Base-by-base conservation (phyloP, 345 rosid species). In the Chamaenerion angustifolium region DNA sequence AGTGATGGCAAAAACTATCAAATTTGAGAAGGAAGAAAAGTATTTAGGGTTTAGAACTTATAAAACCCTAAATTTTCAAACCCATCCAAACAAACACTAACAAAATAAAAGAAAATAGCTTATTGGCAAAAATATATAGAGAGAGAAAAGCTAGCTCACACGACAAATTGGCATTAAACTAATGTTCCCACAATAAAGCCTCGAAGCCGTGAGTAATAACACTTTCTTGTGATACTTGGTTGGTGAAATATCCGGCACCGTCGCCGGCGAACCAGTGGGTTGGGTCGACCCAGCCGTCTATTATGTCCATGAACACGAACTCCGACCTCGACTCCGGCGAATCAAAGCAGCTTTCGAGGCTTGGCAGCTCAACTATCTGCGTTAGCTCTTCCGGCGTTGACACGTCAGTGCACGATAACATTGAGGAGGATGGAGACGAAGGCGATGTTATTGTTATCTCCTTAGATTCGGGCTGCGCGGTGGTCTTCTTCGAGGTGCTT, bases 331-430 rank as follows among this genome's bases (percentile, higher is more conserved):
- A 23, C 27, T 23, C 27, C 27, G 27, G 27, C 27, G 27, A 23
- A 64, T 55, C 74, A 65, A 74, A 72, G 55, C 68, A 66, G 64
- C 68, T 68, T 71, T 73, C 88, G 10, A 88, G 57, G 45, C 74
- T 80, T 51, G 96, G 95, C 43, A 88, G 54, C 86, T 88, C 62
- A 13, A 88, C 92, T 63, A 88, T 82, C 76, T 84, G 81, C n/a
- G 81, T 73, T 41, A 85, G 78, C 54, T 85, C 27, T 5, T 23
- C 27, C 27, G 27, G 27, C 27, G 27, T 23, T 2, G 27, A 23
- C 2, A 23, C 27, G 27, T 23, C 27, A 23, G 3, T 23, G 27
- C 27, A 2, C 27, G 27, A 23, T 5, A 2, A 23, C 27, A 23
- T 23, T 23, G 27, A 23, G 2, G 27, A 23, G 27, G 27, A 23